Conservation (phyloP, 2,329 filamentous ascomycete genomes). For the Colletotrichum ledebouriae region DNA sequence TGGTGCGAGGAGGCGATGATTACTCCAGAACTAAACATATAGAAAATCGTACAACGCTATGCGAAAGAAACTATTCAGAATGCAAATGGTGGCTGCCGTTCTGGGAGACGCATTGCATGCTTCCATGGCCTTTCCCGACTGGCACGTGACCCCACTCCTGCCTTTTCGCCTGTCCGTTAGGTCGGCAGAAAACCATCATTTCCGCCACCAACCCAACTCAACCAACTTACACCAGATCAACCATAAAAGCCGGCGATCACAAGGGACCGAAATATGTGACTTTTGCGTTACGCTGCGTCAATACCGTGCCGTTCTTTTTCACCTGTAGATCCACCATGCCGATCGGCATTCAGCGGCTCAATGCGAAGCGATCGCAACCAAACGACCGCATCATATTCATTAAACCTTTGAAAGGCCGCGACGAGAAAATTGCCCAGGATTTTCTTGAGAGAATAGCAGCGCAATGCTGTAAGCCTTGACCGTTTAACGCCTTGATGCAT, state of each 20-base stretch:
- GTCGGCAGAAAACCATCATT: not conserved
- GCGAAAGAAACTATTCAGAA: too few species aligned
- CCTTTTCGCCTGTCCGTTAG: conserved; percentile 10
- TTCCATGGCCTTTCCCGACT: not conserved
- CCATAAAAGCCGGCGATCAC: too few species aligned
- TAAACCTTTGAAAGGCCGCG: conserved; percentile 77
- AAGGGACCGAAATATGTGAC: too few species aligned
- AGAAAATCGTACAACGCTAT: too few species aligned
- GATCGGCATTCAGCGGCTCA: conserved; percentile 82
- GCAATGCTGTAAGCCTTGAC: conserved; percentile 72
- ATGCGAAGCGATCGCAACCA: conserved; percentile 79
- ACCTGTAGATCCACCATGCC: conserved; percentile 69
- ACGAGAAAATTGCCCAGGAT: conserved; percentile 73
- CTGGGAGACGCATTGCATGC: too few species aligned
- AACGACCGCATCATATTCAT: conserved; percentile 88
- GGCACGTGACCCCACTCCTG: conserved; percentile 35
- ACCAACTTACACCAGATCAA: not conserved
- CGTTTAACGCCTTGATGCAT: not conserved
- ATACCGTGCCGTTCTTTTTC: not conserved
- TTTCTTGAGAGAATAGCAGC: conserved; percentile 84
- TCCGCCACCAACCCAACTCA: not conserved
- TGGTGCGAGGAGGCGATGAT: conserved; percentile 44
- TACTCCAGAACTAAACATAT: not conserved
- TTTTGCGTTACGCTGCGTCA: too few species aligned
- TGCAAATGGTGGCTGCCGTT: too few species aligned